phyloP scores from a whole-genome alignment of 768 basidiomycete species.

The Rhodotorula paludigena region DNA sequence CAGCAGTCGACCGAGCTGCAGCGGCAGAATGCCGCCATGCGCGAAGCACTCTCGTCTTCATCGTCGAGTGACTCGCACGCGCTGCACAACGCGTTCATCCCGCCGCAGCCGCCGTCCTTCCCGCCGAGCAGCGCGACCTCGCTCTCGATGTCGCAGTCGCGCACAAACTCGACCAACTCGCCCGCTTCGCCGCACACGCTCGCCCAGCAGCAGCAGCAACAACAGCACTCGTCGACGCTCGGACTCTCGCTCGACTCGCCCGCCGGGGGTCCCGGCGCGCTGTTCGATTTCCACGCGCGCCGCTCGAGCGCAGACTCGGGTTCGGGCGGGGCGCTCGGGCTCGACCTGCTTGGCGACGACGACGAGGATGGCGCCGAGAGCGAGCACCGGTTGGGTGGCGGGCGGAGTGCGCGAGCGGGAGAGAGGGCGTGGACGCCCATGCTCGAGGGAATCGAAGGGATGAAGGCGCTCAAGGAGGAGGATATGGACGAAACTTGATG shows the following conservation, averaged over 20 bases:
- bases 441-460: background rate
- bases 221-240: background rate
- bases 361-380: too few species aligned
- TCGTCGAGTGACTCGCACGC: too few species aligned
- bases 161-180: background rate
- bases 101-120: background rate
- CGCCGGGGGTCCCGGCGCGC: background rate
- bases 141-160: background rate
- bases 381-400: background rate
- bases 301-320: background rate
- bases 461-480: background rate
- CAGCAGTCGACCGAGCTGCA: conserved; percentile 33
- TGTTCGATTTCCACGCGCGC: background rate
- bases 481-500: background rate
- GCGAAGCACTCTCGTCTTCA: background rate
- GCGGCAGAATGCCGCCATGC: conserved; percentile 15
- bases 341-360: background rate
- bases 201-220: background rate
- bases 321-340: background rate
- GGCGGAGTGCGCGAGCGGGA: background rate
- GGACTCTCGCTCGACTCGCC: background rate
- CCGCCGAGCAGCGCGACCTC: background rate
- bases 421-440: background rate
- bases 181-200: background rate
- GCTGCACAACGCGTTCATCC: too few species aligned